Conservation (phyloP, 1,284 basidiomycete species). For the Fomitopsis palustris region DNA sequence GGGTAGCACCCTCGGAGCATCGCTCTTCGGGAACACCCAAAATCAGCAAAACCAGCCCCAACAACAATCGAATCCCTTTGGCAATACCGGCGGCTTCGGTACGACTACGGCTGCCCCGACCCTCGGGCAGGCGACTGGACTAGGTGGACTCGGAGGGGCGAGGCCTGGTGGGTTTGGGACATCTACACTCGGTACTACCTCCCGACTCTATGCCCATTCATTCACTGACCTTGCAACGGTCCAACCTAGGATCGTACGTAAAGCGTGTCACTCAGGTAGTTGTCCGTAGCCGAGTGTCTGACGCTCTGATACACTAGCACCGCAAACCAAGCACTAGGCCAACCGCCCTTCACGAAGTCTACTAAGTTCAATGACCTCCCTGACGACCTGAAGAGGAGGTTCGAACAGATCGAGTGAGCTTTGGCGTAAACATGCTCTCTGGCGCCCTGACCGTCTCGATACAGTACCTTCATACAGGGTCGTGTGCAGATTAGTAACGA, state of each 20-base stretch:
- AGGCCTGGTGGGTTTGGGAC: background rate
- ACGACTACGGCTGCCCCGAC: background rate
- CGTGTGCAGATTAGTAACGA: conserved; percentile 76
- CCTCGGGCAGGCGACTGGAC: conserved; percentile 5
- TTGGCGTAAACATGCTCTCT: background rate
- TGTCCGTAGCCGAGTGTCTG: conserved; percentile 13
- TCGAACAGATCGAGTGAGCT: conserved; percentile 73
- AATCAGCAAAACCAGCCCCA: conserved; percentile 6
- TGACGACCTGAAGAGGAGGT: conserved; percentile 57
- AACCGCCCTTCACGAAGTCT: conserved; percentile 60
- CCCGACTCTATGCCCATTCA: background rate
- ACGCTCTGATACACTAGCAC: conserved; percentile 8
- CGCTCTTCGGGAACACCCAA: conserved; percentile 8
- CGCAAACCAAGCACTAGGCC: conserved; percentile 29
- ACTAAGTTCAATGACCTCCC: conserved; percentile 85
- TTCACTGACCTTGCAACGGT: background rate
- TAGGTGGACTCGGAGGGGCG: background rate
- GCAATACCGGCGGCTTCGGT: conserved; percentile 8
- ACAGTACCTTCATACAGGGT: conserved; percentile 69
- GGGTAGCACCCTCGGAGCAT: conserved; percentile 9
- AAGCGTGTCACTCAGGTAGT: background rate
- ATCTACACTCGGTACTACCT: background rate
- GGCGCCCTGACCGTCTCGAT: background rate
- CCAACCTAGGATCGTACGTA: background rate
- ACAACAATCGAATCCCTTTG: conserved; percentile 4